Percentiles rank a stretch among this genome's conserved stretches.
These are phyloP conservation scores for Aspergillus haitiensis DNA, from an alignment of 495 filamentous ascomycete species.

Conservation along the genomic window DNA sequence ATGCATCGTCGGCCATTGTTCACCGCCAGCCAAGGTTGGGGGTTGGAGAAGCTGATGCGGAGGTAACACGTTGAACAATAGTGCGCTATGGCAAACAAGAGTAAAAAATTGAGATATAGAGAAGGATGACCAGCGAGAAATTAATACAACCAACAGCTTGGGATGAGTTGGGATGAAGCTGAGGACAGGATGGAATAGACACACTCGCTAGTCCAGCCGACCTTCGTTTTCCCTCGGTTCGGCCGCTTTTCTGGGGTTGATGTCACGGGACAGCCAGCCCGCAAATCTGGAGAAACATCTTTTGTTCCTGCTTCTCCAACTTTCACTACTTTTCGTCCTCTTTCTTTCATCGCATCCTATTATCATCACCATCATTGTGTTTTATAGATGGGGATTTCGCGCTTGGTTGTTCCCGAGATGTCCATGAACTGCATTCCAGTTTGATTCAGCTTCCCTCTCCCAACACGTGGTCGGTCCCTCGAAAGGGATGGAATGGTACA, in stretches of 20 bases:
- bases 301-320: not conserved
- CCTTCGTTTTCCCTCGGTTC: conserved; percentile 18
- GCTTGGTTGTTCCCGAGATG: too few relatives aligned
- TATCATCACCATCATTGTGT: too few relatives aligned
- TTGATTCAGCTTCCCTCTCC: too few relatives aligned
- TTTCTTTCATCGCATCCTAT: not conserved
- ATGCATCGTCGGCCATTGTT: conserved; percentile 40
- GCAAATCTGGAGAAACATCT: not conserved
- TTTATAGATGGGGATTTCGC: too few relatives aligned
- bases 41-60: conserved; percentile 7
- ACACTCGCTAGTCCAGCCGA: conserved; percentile 4
- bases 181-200: not conserved
- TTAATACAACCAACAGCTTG: conserved; percentile 10
- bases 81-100: not conserved
- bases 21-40: conserved; percentile 24
- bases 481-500: too few relatives aligned
- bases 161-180: conserved; percentile 8
- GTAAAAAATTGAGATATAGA: not conserved
- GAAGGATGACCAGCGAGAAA: not conserved
- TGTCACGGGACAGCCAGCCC: conserved; percentile 14
- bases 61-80: not conserved
- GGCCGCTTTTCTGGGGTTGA: not conserved
- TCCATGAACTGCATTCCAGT: too few relatives aligned
- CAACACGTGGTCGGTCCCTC: too few relatives aligned
- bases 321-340: too few relatives aligned